Evolutionary conservation across 163 green algal genomes (phyloP).

Genomic region (Scenedesmus sp.): DNA sequence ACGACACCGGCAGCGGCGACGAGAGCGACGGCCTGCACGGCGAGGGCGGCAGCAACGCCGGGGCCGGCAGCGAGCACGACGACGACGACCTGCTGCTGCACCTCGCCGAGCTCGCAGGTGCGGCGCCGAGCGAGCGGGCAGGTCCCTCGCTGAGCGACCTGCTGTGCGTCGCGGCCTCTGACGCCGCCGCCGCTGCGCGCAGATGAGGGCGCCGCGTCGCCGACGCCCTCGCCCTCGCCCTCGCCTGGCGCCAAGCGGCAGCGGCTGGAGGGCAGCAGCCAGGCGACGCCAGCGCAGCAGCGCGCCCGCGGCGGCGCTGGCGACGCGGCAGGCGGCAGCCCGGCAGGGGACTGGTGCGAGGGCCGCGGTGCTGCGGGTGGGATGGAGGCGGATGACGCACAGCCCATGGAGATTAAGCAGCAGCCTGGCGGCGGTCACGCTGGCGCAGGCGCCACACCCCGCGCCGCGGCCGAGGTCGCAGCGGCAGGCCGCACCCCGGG

Average conservation of each 20-base stretch:
- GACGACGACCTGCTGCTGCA: slow-evolving; percentile 34
- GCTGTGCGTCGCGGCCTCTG: not conserved
- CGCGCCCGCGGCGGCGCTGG: no score
- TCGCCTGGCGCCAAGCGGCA: not conserved
- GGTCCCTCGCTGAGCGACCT: not conserved
- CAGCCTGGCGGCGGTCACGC: not conserved
- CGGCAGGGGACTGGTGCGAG: no score
- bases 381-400: no score
- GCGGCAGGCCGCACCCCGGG: no score
- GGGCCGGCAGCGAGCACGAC: not conserved
- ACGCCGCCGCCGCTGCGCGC: no score
- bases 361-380: no score
- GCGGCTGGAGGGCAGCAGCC: not conserved
- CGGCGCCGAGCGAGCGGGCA: not conserved
- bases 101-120: slow-evolving; percentile 37
- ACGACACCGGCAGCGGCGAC: no score
- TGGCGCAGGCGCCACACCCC: not conserved
- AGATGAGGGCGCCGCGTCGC: no score
- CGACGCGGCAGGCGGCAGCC: no score
- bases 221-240: no score
- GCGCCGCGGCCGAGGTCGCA: not conserved
- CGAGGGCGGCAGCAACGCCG: not conserved
- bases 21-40: no score
- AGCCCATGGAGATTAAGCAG: not conserved
- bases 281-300: no score